Evolutionary conservation across 306 rosid genomes (phyloP), one percentile per base, ranked within the genome.

Genomic region (Argentina anserina): DNA sequence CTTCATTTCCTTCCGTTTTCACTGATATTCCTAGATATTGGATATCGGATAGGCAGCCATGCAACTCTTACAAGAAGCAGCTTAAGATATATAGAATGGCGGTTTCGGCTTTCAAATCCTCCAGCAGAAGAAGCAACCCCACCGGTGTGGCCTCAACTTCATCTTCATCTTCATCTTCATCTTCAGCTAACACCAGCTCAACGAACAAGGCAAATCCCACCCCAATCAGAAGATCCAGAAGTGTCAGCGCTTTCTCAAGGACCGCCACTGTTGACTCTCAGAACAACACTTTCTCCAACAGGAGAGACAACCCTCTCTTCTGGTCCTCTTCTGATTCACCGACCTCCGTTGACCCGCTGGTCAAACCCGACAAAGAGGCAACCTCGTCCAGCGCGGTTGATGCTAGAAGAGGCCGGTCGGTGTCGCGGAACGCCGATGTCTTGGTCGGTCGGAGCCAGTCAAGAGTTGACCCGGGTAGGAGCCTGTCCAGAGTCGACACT

Each of bases 271-370:
- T 68, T 13, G 82, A 73, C 49, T 64, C 89, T n/a, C 67, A 74
- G 3, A 90, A 85, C 5, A 23, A 47, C 3, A 43, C 1, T 13
- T 93, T 93, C 81, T 83, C 85, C 41, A 91, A 91, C 76, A 93
- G 85, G 78, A 86, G 94, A 65, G 96, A 93, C 65, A 93, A 93
- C 63, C 98, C 98, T 60, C 90, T 93, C 36, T 93, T 89, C 71
- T 83, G 80, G 71, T 80, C 76, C 41, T 25, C 76, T 46, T 17
- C 75, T 26, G 68, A 56, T 3, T 78, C 87, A 15, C 74, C 75
- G n/a, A 2, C 76, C 1, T 13, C 77, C 1, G n/a, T 58, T 70
- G 76, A 77, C 26, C 20, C n/a, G 4, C 59, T 20, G 0, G 61
- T 49, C 28, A 81, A 69, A 77, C 76, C 66, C 70, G 11, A 52